Conservation (phyloP, 495 filamentous ascomycete genomes). For the Paragyromitra xinjiangensis region DNA sequence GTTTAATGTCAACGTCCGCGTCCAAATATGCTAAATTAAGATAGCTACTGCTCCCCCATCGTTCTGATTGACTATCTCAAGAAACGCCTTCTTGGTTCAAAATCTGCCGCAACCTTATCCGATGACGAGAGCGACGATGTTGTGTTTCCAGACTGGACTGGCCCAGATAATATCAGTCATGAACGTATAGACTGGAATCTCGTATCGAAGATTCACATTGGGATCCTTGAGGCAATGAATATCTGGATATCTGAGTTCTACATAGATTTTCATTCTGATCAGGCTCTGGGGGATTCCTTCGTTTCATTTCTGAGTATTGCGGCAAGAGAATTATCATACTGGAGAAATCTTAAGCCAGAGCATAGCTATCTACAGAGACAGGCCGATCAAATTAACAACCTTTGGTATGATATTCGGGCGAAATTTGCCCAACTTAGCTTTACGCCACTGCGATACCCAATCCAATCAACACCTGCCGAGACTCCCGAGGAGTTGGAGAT, state of each 20-base stretch:
- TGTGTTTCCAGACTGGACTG: constrained; percentile 59
- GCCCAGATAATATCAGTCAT: constrained; percentile 54
- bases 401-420: constrained; percentile 56
- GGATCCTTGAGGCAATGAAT: constrained; percentile 57
- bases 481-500: constrained; percentile 46
- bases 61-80: constrained; percentile 59
- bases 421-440: constrained; percentile 55
- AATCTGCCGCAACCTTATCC: constrained; percentile 56
- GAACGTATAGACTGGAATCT: constrained; percentile 57
- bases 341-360: constrained; percentile 47
- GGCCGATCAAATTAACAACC: constrained; percentile 54
- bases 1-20: not conserved
- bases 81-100: constrained; percentile 58
- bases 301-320: constrained; percentile 56
- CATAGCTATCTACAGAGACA: constrained; percentile 49
- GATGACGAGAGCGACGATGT: constrained; percentile 58
- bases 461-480: constrained; percentile 23
- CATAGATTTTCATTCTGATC: constrained; percentile 58
- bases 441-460: constrained; percentile 52
- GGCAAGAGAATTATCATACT: constrained; percentile 53
- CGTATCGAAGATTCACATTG: constrained; percentile 58
- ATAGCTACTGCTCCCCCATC: constrained; percentile 57
- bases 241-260: constrained; percentile 58
- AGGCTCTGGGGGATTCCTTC: constrained; percentile 56
- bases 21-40: constrained; percentile 24